A percentile compares a stretch with the other conserved stretches of the same genome.
phyloP scores from a whole-genome alignment of 2,329 filamentous ascomycete species.

The Chaetoscypha palmicola region DNA sequence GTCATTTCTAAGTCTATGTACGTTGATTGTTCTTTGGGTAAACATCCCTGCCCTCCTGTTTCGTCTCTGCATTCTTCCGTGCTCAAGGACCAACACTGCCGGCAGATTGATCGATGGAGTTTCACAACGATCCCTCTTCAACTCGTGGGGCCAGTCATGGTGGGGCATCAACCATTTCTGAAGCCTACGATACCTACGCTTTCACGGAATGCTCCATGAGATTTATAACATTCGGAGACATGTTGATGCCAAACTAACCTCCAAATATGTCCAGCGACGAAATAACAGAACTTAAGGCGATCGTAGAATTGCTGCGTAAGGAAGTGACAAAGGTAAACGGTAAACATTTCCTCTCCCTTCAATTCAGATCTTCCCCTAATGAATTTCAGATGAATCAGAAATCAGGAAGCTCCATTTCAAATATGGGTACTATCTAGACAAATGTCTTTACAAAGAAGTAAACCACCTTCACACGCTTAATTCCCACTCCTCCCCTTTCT shows the following conservation, averaged over 20 bases:
- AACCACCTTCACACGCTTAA: conserved; percentile 45
- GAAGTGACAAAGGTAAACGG: conserved; percentile 21
- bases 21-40: background rate
- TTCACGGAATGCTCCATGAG: no score
- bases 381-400: conserved; percentile 42
- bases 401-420: conserved; percentile 50
- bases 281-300: conserved; percentile 12
- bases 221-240: no score
- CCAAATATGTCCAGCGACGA: conserved; percentile 2
- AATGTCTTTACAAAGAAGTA: conserved; percentile 50
- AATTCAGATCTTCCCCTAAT: conserved; percentile 27
- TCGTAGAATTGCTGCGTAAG: conserved; percentile 13
- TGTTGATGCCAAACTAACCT: no score
- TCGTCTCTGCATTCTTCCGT: no score
- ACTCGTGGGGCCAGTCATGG: no score
- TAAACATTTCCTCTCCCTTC: conserved; percentile 17
- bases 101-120: no score
- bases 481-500: conserved; percentile 38
- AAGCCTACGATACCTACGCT: no score
- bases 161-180: no score
- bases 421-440: conserved; percentile 54
- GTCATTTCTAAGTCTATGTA: background rate
- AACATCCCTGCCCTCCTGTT: no score
- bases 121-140: no score
- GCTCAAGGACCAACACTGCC: no score